phyloP scores from a whole-genome alignment of 2,329 filamentous ascomycete genomes.

The Cadophora malorum region DNA sequence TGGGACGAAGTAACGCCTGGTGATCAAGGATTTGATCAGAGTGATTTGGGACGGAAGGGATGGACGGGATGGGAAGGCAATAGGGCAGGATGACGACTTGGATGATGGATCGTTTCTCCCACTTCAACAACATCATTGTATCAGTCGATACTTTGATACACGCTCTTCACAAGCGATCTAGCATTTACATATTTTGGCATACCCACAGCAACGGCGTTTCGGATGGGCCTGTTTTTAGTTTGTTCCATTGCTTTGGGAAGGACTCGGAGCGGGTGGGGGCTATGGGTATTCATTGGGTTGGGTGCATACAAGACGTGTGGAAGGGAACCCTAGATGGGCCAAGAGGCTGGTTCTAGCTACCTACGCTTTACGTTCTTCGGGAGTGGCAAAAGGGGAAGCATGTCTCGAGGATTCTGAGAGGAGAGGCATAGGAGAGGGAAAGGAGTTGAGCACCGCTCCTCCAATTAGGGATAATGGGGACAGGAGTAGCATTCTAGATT shows the following conservation, averaged over 20 bases:
- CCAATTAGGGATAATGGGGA: slow-evolving; percentile 15
- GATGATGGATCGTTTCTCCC: slow-evolving; percentile 11
- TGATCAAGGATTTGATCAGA: slow-evolving; percentile 20
- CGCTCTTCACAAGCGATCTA: slow-evolving; percentile 15
- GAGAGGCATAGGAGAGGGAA: slow-evolving; percentile 21
- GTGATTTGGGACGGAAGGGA: slow-evolving; percentile 14
- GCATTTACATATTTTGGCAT: slow-evolving; percentile 32
- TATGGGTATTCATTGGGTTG: slow-evolving; percentile 21
- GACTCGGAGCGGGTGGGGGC: slow-evolving; percentile 14
- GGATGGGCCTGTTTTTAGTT: slow-evolving; percentile 27
- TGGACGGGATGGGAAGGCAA: slow-evolving; percentile 11
- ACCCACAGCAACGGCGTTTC: slow-evolving; percentile 40
- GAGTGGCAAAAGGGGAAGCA: slow-evolving; percentile 13
- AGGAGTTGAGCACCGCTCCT: slow-evolving; percentile 38
- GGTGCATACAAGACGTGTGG: slow-evolving; percentile 14
- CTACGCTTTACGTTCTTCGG: slow-evolving; percentile 25
- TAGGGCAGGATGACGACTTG: slow-evolving; percentile 22
- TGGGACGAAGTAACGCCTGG: slow-evolving; percentile 12
- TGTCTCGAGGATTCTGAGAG: slow-evolving; percentile 33
- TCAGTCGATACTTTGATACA: slow-evolving; percentile 11
- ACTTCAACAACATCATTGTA: slow-evolving; percentile 12
- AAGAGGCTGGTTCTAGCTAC: slow-evolving; percentile 29
- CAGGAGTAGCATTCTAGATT: slow-evolving; percentile 15
- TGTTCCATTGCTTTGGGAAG: slow-evolving; percentile 4
- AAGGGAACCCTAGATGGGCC: slow-evolving; percentile 33